These are phyloP conservation scores for Tardiomyces depauwii DNA, from an alignment of 1,139 yeast species.

Conservation along the genomic window DNA sequence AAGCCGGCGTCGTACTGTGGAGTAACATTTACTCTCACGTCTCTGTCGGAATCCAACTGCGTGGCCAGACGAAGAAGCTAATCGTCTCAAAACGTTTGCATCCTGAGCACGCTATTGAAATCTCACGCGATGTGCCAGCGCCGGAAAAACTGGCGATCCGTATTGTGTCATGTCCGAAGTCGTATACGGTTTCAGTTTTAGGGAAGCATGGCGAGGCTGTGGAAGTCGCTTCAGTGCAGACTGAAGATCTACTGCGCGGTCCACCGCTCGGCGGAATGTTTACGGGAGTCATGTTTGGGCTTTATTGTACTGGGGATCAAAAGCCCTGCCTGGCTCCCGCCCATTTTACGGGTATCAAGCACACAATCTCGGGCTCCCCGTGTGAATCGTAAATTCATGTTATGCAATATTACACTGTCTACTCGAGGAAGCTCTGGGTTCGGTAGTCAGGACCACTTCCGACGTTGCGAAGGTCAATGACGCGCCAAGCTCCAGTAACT, in stretches of 20 bases:
- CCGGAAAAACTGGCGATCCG: too few relatives aligned
- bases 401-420: neutral
- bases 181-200: too few relatives aligned
- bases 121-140: too few relatives aligned
- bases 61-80: neutral
- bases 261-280: conserved; percentile 1
- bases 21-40: neutral
- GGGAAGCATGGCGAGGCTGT: too few relatives aligned
- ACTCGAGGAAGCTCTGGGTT: neutral
- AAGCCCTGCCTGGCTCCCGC: conserved; percentile 1
- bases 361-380: neutral
- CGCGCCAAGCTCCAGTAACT: conserved; percentile 11
- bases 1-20: conserved; percentile 1
- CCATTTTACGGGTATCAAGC: neutral
- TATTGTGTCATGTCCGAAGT: too few relatives aligned
- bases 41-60: neutral
- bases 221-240: neutral
- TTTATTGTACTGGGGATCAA: neutral
- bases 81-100: neutral
- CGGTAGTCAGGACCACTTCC: neutral
- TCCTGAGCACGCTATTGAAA: neutral
- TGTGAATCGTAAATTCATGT: neutral
- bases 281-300: conserved; percentile 1
- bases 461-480: conserved; percentile 1
- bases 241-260: neutral